A percentile compares a stretch with the other conserved stretches of the same genome.
Evolutionary conservation across 164 flowering plant species (phyloP).

Genomic region (Chloranthus sessilifolius): DNA sequence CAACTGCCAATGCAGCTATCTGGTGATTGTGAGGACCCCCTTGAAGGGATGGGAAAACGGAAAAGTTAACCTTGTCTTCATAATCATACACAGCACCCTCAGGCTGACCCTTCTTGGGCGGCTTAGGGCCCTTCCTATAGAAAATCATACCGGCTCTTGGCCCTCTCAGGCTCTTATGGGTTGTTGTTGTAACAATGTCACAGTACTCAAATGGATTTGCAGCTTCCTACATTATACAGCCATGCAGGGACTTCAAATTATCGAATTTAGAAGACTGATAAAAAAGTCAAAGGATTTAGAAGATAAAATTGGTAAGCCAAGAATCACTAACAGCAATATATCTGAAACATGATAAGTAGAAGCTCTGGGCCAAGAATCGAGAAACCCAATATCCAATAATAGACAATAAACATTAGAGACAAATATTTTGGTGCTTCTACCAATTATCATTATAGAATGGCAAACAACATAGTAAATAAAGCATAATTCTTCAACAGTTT

Average conservation of each 20-base stretch:
- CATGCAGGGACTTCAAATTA: not conserved
- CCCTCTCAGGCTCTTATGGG: conserved; percentile 98
- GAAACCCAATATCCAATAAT: too few species aligned
- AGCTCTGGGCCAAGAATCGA: too few species aligned
- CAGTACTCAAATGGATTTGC: conserved; percentile 92
- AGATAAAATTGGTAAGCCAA: too few species aligned
- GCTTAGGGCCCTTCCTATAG: conserved; percentile 98
- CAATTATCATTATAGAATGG: too few species aligned
- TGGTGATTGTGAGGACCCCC: conserved; percentile 99
- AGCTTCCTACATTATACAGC: conserved; percentile 64
- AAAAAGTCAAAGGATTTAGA: too few species aligned
- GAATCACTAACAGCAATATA: too few species aligned
- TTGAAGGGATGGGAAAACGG: conserved; percentile 98
- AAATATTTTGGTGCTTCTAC: too few species aligned
- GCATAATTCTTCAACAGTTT: too few species aligned
- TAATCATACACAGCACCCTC: conserved; percentile 91
- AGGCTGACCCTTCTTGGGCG: conserved; percentile 98
- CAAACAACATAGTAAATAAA: too few species aligned
- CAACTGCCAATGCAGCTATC: conserved; percentile 97
- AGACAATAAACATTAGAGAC: too few species aligned
- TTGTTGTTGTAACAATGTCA: conserved; percentile 96
- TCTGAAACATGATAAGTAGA: too few species aligned
- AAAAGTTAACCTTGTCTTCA: conserved; percentile 93
- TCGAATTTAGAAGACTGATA: too few species aligned
- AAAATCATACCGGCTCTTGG: conserved; percentile 99